These are phyloP conservation scores for Phytophthora ohioensis DNA, from an alignment of 352 stramenopile genomes.

Conservation along the genomic window DNA sequence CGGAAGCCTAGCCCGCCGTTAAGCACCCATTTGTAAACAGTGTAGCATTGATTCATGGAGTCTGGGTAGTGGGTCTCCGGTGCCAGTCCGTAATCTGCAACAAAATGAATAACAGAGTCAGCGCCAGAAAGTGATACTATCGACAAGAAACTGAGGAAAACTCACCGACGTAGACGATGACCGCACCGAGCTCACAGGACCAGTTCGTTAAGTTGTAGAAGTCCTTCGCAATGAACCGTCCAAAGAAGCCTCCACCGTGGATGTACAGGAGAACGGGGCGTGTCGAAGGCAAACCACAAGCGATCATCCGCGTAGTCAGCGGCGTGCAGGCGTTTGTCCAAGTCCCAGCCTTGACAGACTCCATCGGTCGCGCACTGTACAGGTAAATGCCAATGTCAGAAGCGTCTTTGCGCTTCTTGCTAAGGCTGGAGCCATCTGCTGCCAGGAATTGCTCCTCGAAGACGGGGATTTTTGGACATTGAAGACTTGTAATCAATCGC, in stretches of 20 bases:
- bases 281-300: slow-evolving; percentile 69
- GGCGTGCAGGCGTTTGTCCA: slow-evolving; percentile 67
- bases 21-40: slow-evolving; percentile 89
- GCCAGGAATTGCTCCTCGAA: slow-evolving; percentile 73
- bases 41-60: slow-evolving; percentile 80
- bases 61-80: slow-evolving; percentile 86
- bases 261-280: slow-evolving; percentile 87
- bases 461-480: slow-evolving; percentile 72
- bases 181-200: slow-evolving; percentile 70
- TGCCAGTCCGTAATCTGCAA: slow-evolving; percentile 80
- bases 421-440: slow-evolving; percentile 47
- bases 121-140: background rate
- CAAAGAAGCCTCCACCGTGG: slow-evolving; percentile 89
- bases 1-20: slow-evolving; percentile 76
- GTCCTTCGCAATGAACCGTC: slow-evolving; percentile 89
- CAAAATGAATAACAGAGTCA: slow-evolving; percentile 9
- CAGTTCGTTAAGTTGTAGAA: slow-evolving; percentile 80
- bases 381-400: slow-evolving; percentile 80
- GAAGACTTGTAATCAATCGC: slow-evolving; percentile 66
- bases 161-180: slow-evolving; percentile 90
- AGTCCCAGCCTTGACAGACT: slow-evolving; percentile 68
- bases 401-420: slow-evolving; percentile 42
- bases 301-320: slow-evolving; percentile 72
- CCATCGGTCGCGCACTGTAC: slow-evolving; percentile 73
- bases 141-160: slow-evolving; percentile 9